These are phyloP conservation scores for Mortierella hygrophila DNA, from an alignment of 192 early-diverging fungal genomes.

Conservation along the genomic window DNA sequence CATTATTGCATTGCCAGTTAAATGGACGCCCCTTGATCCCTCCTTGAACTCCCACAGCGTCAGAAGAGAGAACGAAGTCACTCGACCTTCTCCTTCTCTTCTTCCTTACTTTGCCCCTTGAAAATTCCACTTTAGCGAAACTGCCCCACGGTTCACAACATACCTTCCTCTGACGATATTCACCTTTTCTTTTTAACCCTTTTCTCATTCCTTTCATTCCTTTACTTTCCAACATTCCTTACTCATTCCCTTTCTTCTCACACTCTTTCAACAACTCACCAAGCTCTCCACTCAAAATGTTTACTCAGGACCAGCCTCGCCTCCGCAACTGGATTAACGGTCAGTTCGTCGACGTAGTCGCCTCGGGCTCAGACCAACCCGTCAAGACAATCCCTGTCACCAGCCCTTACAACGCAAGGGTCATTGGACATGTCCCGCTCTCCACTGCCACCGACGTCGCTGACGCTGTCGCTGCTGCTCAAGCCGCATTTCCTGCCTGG, in stretches of 20 bases:
- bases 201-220: neutral
- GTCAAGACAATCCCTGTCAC: slow-evolving; percentile 57
- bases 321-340: slow-evolving; percentile 57
- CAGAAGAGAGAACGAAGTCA: neutral
- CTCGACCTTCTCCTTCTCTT: neutral
- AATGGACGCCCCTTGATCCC: neutral
- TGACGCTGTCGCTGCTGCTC: slow-evolving; percentile 68
- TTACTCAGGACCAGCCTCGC: slow-evolving; percentile 44
- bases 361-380: neutral
- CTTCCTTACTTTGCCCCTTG: neutral
- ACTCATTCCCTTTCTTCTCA: neutral
- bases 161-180: neutral
- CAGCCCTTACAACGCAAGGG: slow-evolving; percentile 70
- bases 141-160: slow-evolving; percentile 1
- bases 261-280: too few species aligned
- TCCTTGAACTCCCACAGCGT: neutral
- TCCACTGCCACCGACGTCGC: slow-evolving; percentile 70
- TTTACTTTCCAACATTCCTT: neutral
- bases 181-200: too few species aligned
- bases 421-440: slow-evolving; percentile 76
- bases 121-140: neutral
- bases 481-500: slow-evolving; percentile 70
- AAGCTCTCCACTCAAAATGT: slow-evolving; percentile 26
- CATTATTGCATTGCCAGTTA: neutral
- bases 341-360: slow-evolving; percentile 39